Conservation (phyloP, 345 rosid genomes). For the Eucalyptus albens region DNA sequence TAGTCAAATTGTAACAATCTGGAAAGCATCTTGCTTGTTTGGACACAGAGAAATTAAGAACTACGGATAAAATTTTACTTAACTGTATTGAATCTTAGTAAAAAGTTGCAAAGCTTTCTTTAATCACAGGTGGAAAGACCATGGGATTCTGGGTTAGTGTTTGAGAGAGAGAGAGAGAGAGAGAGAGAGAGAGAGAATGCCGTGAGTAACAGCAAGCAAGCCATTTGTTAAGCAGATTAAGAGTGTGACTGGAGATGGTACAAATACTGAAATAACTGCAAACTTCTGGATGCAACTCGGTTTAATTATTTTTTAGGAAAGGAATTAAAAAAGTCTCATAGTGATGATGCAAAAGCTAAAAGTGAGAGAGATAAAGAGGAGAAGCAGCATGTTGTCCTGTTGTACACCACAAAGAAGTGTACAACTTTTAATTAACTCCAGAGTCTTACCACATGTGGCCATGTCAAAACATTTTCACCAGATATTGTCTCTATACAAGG, state of each 20-base stretch:
- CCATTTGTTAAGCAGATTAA: neutral
- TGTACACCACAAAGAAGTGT: neutral
- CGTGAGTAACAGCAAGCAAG: neutral
- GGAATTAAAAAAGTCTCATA: neutral
- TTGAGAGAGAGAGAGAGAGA: neutral
- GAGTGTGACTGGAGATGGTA: neutral
- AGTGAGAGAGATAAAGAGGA: neutral
- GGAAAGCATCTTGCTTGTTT: neutral
- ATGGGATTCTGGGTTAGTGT: neutral
- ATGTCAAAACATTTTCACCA: slow-evolving; percentile 83
- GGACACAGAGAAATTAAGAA: neutral
- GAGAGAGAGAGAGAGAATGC: neutral
- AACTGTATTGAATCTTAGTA: neutral
- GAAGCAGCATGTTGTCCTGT: neutral
- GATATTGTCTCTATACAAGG: slow-evolving; percentile 86
- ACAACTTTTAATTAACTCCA: neutral
- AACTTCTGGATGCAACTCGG: neutral
- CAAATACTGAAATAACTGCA: neutral
- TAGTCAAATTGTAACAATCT: neutral
- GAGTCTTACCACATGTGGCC: slow-evolving; percentile 86
- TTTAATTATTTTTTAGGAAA: neutral
- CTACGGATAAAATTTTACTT: neutral
- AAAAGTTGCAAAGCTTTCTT: neutral
- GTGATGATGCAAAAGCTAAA: neutral
- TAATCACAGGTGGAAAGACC: neutral